Percentiles rank a stretch among this genome's conserved stretches.
Conservation (phyloP, 495 filamentous ascomycete genomes). For the Patellaria atrata region DNA sequence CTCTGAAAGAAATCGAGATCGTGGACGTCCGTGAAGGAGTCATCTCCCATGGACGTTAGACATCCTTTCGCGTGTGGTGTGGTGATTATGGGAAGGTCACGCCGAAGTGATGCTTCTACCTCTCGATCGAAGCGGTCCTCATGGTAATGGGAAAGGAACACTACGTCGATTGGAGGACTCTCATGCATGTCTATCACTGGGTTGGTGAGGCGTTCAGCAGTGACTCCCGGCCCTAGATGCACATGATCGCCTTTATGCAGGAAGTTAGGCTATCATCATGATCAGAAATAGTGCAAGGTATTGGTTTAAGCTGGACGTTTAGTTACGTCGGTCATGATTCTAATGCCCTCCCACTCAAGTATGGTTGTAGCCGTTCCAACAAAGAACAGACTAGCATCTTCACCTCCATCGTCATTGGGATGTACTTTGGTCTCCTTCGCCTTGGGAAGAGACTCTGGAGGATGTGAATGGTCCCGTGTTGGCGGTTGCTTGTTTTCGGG, state of each 20-base stretch:
- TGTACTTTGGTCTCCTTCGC: slow-evolving; percentile 32
- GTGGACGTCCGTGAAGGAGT: slow-evolving; percentile 40
- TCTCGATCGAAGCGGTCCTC: slow-evolving; percentile 43
- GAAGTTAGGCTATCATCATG: slow-evolving; percentile 58
- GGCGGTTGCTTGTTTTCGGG: slow-evolving; percentile 6
- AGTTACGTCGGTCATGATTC: slow-evolving; percentile 46
- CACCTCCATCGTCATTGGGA: slow-evolving; percentile 24
- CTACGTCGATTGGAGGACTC: slow-evolving; percentile 44
- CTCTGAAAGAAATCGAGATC: slow-evolving; percentile 43
- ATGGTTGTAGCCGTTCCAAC: slow-evolving; percentile 56
- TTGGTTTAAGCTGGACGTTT: not conserved
- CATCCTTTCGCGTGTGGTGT: slow-evolving; percentile 46
- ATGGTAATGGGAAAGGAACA: slow-evolving; percentile 55
- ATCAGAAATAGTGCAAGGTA: not conserved
- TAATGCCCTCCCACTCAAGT: slow-evolving; percentile 47
- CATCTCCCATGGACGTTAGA: slow-evolving; percentile 28
- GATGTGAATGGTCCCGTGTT: slow-evolving; percentile 5
- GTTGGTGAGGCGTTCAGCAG: slow-evolving; percentile 34
- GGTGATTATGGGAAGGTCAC: slow-evolving; percentile 48
- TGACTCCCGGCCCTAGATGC: slow-evolving; percentile 49
- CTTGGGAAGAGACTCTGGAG: slow-evolving; percentile 19
- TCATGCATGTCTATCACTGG: slow-evolving; percentile 47
- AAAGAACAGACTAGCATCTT: slow-evolving; percentile 37
- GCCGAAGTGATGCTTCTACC: slow-evolving; percentile 42
- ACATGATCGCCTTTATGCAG: slow-evolving; percentile 55